phyloP scores from a whole-genome alignment of 2,329 filamentous ascomycete genomes.

The Myotisia sp. region DNA sequence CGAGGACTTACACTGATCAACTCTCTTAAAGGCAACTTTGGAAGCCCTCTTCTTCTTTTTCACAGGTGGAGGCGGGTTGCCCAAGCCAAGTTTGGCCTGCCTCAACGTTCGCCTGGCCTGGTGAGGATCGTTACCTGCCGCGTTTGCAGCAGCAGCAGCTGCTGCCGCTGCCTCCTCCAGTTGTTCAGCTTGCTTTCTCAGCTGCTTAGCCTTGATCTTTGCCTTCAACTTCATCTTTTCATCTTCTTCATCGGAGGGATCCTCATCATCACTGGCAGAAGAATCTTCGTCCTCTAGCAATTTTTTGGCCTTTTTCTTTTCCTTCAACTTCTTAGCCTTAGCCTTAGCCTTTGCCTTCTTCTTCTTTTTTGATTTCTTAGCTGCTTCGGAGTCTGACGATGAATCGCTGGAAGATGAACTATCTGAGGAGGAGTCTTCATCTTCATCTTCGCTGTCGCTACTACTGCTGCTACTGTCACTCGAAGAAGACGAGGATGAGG shows the following conservation, averaged over 20 bases:
- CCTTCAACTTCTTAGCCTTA: not conserved
- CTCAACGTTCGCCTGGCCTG: not conserved
- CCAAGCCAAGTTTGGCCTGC: conserved; percentile 5
- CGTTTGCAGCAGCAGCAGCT: conserved; percentile 13
- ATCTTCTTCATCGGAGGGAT: conserved; percentile 17
- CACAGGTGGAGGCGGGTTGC: not conserved
- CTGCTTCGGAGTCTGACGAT: not conserved
- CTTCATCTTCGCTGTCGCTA: conserved; percentile 15
- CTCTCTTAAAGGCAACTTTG: conserved; percentile 53
- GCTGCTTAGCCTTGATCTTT: conserved; percentile 27
- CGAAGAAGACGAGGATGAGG: conserved; percentile 11
- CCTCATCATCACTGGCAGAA: conserved; percentile 11
- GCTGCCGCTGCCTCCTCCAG: conserved; percentile 18
- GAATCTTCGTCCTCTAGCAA: conserved; percentile 5
- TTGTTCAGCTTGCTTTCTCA: conserved; percentile 23
- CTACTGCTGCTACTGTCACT: conserved; percentile 13
- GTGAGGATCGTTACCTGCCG: conserved; percentile 9
- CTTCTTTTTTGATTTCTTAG: conserved; percentile 2
- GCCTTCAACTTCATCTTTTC: conserved; percentile 21
- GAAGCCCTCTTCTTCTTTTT: conserved; percentile 36
- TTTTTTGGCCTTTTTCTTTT: conserved; percentile 6
- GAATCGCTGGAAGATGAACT: not conserved
- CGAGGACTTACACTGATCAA: conserved; percentile 41
- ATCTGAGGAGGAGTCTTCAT: conserved; percentile 15
- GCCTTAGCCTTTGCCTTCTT: conserved; percentile 9